Percentiles rank a stretch among this genome's conserved stretches.
Evolutionary conservation across 805 yeast species (phyloP).

Genomic region (Crinitomyces ghanaensis): DNA sequence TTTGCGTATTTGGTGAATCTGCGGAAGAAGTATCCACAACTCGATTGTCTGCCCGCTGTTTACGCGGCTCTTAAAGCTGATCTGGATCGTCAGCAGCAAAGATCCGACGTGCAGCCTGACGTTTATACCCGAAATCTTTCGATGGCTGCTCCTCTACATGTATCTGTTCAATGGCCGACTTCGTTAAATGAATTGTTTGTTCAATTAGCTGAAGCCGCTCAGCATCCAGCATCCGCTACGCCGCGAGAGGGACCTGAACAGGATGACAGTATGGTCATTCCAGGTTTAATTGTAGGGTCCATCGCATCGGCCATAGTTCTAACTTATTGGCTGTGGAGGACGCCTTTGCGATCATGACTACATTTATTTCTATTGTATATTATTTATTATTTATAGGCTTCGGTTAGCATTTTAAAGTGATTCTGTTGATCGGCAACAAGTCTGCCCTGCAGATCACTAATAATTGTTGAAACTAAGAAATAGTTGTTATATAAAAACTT

Average conservation of each 20-base stretch:
- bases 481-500: constrained; percentile 65
- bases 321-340: constrained; percentile 5
- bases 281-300: constrained; percentile 26
- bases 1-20: constrained; percentile 71
- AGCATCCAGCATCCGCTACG: constrained; percentile 64
- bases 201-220: constrained; percentile 82
- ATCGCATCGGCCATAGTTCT: constrained; percentile 3
- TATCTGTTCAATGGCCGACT: constrained; percentile 82
- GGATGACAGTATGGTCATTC: constrained; percentile 38
- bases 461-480: constrained; percentile 47
- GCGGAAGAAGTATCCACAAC: constrained; percentile 43
- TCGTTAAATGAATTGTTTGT: constrained; percentile 76
- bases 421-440: constrained; percentile 33
- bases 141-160: constrained; percentile 77
- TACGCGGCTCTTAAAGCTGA: constrained; percentile 94
- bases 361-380: neutral
- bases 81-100: constrained; percentile 87
- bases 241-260: constrained; percentile 53
- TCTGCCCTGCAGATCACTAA: constrained; percentile 33
- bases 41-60: constrained; percentile 65
- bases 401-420: constrained; percentile 35
- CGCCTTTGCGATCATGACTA: neutral
- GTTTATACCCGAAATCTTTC: constrained; percentile 55
- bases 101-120: constrained; percentile 80
- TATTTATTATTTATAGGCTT: constrained; percentile 29